Evolutionary conservation across 345 rosid species (phyloP).

Genomic region (Draba incana): DNA sequence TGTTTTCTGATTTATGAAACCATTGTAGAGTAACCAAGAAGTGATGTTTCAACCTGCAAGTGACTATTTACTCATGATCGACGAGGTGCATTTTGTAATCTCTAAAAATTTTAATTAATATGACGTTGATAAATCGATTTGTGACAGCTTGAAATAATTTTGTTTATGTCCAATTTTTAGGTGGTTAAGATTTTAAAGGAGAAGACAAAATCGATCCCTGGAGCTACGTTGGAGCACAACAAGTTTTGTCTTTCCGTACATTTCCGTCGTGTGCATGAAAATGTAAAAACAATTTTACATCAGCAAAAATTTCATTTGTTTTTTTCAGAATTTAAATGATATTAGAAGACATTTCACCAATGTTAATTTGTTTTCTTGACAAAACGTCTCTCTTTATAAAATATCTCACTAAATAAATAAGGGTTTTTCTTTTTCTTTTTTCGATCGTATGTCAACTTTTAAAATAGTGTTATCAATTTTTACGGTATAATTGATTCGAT

Average conservation of each 20-base stretch:
- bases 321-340: neutral
- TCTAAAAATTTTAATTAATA: neutral
- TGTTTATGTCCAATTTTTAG: conserved; percentile 33
- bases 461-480: neutral
- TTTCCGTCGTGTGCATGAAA: conserved; percentile 84
- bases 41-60: conserved; percentile 86
- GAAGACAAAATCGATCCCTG: conserved; percentile 62
- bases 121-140: neutral
- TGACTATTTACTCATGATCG: conserved; percentile 80
- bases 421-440: too few relatives aligned
- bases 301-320: neutral
- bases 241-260: conserved; percentile 87
- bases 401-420: too few relatives aligned
- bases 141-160: neutral
- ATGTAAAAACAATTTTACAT: neutral
- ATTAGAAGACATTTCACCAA: neutral
- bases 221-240: conserved; percentile 81
- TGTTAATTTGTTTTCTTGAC: too few relatives aligned
- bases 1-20: neutral
- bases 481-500: neutral
- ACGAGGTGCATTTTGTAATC: conserved; percentile 51
- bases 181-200: conserved; percentile 53
- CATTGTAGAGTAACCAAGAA: conserved; percentile 50
- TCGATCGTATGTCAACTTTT: too few relatives aligned
- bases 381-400: too few relatives aligned